Percentiles rank a stretch among this genome's conserved stretches.
Conservation (phyloP, 2,329 filamentous ascomycete genomes). For the Fusarium xylarioides region DNA sequence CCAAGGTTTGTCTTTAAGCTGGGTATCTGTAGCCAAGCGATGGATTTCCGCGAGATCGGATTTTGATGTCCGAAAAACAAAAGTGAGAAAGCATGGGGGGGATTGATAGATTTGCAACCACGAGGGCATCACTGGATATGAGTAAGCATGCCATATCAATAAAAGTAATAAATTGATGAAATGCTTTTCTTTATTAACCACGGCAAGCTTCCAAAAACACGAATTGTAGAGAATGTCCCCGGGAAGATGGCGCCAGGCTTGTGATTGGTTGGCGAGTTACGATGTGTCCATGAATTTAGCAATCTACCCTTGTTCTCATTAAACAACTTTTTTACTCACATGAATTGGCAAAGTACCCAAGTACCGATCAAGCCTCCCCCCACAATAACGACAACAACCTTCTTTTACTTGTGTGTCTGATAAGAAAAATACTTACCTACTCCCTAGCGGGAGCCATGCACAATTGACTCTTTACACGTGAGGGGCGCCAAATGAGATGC, state of each 20-base stretch:
- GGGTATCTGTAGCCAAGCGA: not conserved
- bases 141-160: not conserved
- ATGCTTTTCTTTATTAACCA: not conserved
- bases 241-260: not conserved
- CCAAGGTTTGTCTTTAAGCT: conserved; percentile 19
- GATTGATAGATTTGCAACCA: not conserved
- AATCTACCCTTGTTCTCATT: conserved; percentile 32
- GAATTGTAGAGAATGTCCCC: not conserved
- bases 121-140: not conserved
- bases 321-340: conserved; percentile 38
- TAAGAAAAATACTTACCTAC: conserved; percentile 8
- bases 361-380: conserved; percentile 30
- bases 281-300: conserved; percentile 34
- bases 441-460: not conserved
- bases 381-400: conserved; percentile 20
- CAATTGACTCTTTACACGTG: conserved; percentile 18
- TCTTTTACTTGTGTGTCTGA: conserved; percentile 4
- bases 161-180: not conserved
- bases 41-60: not conserved
- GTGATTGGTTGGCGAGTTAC: conserved; percentile 8
- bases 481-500: not conserved
- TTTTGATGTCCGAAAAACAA: not conserved
- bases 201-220: not conserved
- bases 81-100: not conserved
- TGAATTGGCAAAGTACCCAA: conserved; percentile 11